Conservation (phyloP, 805 yeast species). For the Nakazawaea molendinolei region DNA sequence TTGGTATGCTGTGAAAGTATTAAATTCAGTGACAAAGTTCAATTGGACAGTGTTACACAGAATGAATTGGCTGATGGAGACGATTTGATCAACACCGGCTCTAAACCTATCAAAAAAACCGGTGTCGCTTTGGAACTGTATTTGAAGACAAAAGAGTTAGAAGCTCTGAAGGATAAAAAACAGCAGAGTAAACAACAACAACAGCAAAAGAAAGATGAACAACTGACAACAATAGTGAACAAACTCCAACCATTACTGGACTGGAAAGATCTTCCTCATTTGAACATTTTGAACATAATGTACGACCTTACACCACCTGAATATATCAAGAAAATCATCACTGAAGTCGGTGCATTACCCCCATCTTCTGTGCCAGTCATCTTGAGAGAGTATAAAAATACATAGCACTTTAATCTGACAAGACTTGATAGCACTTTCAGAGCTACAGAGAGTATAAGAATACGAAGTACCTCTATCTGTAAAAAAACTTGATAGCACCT, state of each 20-base stretch:
- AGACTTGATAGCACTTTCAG: too few relatives aligned
- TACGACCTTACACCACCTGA: conserved; percentile 94
- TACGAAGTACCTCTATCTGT: too few relatives aligned
- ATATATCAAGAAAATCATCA: conserved; percentile 87
- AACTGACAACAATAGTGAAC: conserved; percentile 19
- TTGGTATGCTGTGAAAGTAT: conserved; percentile 92
- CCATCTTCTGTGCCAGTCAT: conserved; percentile 98
- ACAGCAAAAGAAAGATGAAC: conserved; percentile 15
- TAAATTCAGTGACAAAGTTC: conserved; percentile 92
- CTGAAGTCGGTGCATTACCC: conserved; percentile 94
- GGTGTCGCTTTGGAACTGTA: conserved; percentile 65
- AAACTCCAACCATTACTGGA: conserved; percentile 40
- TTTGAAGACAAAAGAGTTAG: conserved; percentile 33
- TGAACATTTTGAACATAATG: conserved; percentile 77
- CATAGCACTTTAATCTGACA: conserved; percentile 10
- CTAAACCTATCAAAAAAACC: conserved; percentile 49
- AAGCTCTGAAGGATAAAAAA: conserved; percentile 22
- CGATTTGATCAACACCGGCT: conserved; percentile 48
- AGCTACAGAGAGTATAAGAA: too few relatives aligned
- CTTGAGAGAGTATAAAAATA: conserved; percentile 76
- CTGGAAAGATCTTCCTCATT: conserved; percentile 57
- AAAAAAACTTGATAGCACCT: too few relatives aligned
- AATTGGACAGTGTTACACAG: conserved; percentile 89
- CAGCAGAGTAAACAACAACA: conserved; percentile 19
- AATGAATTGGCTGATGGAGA: conserved; percentile 85